Evolutionary conservation across 306 rosid species (phyloP).

Genomic region (Castanea sativa): DNA sequence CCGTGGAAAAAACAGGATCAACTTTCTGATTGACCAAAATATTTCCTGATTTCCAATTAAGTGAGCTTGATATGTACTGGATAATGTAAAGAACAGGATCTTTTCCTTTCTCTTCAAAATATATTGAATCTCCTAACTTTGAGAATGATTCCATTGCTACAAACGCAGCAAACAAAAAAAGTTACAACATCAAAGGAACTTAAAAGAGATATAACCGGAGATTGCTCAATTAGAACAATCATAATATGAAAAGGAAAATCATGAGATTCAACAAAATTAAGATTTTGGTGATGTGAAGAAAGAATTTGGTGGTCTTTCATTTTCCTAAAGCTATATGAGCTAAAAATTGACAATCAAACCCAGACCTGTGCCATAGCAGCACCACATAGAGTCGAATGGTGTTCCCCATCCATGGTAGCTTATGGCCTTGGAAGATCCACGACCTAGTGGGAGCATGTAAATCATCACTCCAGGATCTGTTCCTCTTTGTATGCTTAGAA

Average conservation of each 20-base stretch:
- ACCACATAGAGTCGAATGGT: conserved; percentile 62
- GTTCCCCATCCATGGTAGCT: conserved; percentile 71
- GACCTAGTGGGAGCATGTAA: conserved; percentile 78
- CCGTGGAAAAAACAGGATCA: conserved; percentile 47
- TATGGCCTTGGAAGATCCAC: conserved; percentile 68
- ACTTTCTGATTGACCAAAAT: conserved; percentile 52
- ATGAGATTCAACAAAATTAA: background rate
- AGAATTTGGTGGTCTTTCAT: background rate
- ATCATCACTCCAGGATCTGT: conserved; percentile 92
- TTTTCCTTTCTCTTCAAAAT: conserved; percentile 68
- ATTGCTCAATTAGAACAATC: background rate
- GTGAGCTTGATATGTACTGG: conserved; percentile 82
- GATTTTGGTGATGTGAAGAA: background rate
- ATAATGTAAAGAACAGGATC: conserved; percentile 61
- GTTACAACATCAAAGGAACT: background rate
- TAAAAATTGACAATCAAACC: background rate
- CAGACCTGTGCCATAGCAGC: conserved; percentile 94
- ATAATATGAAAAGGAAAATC: background rate
- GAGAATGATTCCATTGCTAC: conserved; percentile 84
- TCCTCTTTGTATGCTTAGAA: conserved; percentile 88
- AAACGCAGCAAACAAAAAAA: conserved; percentile 11
- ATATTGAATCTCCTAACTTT: conserved; percentile 86
- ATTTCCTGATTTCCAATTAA: conserved; percentile 68
- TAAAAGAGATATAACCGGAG: background rate
- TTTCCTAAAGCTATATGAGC: background rate